Conservation (phyloP, 192 early-diverging fungal genomes). For the Podila horticola region DNA sequence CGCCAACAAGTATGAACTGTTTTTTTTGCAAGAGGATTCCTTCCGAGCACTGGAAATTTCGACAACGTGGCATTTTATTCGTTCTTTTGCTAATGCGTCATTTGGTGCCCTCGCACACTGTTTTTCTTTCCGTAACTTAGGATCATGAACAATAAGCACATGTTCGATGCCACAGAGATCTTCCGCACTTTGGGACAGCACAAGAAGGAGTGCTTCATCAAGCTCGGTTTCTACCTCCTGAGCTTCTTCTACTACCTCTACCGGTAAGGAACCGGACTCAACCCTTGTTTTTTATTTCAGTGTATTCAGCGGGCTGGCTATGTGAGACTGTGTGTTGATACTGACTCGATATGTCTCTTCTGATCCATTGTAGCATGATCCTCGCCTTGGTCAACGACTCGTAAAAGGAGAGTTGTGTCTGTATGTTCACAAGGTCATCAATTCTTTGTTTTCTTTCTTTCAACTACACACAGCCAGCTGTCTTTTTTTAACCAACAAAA, state of each 20-base stretch:
- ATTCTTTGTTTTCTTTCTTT: no score
- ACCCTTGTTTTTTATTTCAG: not conserved
- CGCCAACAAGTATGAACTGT: constrained; percentile 78
- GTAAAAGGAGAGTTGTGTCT: not conserved
- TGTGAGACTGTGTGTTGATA: not conserved
- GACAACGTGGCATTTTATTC: constrained; percentile 7
- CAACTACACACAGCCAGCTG: no score
- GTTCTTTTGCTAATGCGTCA: constrained; percentile 2
- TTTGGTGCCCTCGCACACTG: not conserved
- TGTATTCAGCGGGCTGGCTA: not conserved
- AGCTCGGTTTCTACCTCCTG: constrained; percentile 95
- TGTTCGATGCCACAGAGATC: constrained; percentile 98
- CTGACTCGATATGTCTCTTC: not conserved
- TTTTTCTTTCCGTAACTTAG: constrained; percentile 55
- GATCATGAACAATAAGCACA: constrained; percentile 85
- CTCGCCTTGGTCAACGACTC: constrained; percentile 47
- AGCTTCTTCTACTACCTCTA: constrained; percentile 96
- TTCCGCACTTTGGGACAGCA: constrained; percentile 93
- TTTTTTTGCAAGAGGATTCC: not conserved
- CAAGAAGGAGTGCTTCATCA: constrained; percentile 97
- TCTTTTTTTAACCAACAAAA: no score
- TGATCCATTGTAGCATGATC: constrained; percentile 35
- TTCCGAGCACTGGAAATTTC: not conserved
- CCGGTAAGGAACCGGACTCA: constrained; percentile 43
- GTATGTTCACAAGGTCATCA: no score